Evolutionary conservation across 2,329 filamentous ascomycete species (phyloP).

Genomic region (Aspergillus sp.): DNA sequence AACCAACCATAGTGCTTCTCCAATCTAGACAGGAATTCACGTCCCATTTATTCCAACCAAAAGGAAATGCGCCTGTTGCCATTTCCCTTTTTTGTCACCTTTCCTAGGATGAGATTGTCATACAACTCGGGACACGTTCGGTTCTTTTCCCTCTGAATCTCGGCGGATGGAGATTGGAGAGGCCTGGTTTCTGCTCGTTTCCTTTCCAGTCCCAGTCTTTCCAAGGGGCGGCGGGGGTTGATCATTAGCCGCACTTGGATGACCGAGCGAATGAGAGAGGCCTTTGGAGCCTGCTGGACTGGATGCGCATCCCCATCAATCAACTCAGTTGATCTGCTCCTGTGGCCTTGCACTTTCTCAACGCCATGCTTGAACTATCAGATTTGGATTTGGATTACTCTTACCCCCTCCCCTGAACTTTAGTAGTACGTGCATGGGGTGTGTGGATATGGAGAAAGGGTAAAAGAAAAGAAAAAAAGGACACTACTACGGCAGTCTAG

Average conservation of each 20-base stretch:
- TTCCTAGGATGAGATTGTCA: not conserved
- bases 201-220: not conserved
- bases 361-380: conserved; percentile 20
- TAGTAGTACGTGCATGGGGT: conserved; percentile 3
- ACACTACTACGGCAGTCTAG: conserved; percentile 4
- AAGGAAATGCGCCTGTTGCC: too few relatives aligned
- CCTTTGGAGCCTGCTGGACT: not conserved
- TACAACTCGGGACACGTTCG: not conserved
- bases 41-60: too few relatives aligned
- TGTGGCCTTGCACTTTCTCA: conserved; percentile 5
- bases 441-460: not conserved
- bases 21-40: not conserved
- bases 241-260: conserved; percentile 7
- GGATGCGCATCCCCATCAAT: not conserved
- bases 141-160: not conserved
- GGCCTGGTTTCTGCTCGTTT: too few relatives aligned
- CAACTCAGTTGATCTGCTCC: conserved; percentile 8
- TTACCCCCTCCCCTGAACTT: conserved; percentile 13
- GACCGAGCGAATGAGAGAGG: conserved; percentile 8
- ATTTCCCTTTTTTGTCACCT: not conserved
- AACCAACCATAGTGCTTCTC: not conserved
- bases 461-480: not conserved
- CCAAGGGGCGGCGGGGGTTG: not conserved
- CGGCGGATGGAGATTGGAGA: not conserved
- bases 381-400: conserved; percentile 4